Base-by-base conservation (phyloP, 1,284 basidiomycete genomes). In the Trichosporon ovoides region DNA sequence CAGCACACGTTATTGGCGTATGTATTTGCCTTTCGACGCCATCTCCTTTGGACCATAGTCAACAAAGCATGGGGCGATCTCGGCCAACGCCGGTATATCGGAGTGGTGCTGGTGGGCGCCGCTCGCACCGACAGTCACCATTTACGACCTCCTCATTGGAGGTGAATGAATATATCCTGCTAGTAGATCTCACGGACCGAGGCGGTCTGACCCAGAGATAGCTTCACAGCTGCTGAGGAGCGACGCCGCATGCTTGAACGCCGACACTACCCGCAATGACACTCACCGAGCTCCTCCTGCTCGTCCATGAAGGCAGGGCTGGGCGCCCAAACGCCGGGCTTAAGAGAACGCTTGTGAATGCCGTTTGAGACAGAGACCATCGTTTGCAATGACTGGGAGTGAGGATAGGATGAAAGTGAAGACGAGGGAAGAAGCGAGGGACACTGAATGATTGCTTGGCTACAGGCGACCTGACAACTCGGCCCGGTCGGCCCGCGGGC, bases 251-350 rank as follows among this genome's bases (percentile, higher is more conserved):
- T n/a, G n/a, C n/a, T n/a, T 24, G 24, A 14, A 28, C 5, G 14
- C 10, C 11, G 18, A 46, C 10, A 18, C 18, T 9, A 9, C n/a
- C 19, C 6, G 16, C 38, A 20, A 12, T 43, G 28, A 31, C 28
- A 75, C 84, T 66, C 68, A 90, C 89, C 89, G 62, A 94, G 82
- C 68, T 93, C 89, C 75, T 94, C 89, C 52, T 84, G 81, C 9
- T 82, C 82, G 43, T 85, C 76, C 79, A 92, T 92, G 78, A 94
- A 94, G 11, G 89, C 85, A 11, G 88, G 90, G 68, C 91, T 85
- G 22, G 91, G 91, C 13, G 88, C 87, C 77, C 84, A 93, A 57
- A 93, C 84, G 48, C 91, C 91, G 16, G 89, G 76, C 61, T 80
- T 83, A 64, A 92, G 79, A n/a, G 83, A 81, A 55, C 87, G 84